Conservation (phyloP, 805 yeast genomes). For the Pichia sporocuriosa region DNA sequence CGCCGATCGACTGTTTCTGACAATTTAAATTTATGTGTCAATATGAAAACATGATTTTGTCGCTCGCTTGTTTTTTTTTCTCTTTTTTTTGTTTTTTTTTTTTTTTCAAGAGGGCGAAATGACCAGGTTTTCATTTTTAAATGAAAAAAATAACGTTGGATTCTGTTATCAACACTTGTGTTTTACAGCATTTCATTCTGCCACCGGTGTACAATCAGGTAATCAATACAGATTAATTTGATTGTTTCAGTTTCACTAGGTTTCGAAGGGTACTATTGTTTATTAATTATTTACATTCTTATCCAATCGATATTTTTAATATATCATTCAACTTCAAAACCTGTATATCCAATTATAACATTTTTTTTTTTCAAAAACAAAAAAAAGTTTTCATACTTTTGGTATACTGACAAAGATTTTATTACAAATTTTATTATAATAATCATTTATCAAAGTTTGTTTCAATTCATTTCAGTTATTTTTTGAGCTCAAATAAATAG, state of each 20-base stretch:
- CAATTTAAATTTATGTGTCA: background rate
- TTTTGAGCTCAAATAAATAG: background rate
- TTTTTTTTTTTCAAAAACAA: too few relatives aligned
- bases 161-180: background rate
- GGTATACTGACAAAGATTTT: background rate
- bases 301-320: background rate
- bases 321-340: background rate
- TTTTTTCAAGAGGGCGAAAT: constrained; percentile 9
- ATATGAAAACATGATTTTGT: background rate
- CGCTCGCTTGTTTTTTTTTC: background rate
- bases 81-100: too few relatives aligned
- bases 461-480: background rate
- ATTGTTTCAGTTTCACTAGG: constrained; percentile 4
- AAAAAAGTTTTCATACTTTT: too few relatives aligned
- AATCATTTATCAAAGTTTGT: too few relatives aligned
- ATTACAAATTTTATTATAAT: background rate
- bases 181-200: constrained; percentile 6
- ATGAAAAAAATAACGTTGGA: too few relatives aligned
- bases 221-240: constrained; percentile 6
- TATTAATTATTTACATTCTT: background rate
- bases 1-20: too few relatives aligned
- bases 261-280: constrained; percentile 4
- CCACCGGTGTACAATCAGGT: constrained; percentile 9
- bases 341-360: background rate
- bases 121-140: constrained; percentile 1